A percentile compares a stretch with the other conserved stretches of the same genome.
phyloP scores from a whole-genome alignment of 2,329 filamentous ascomycete genomes.

The Sporothrix phasma region DNA sequence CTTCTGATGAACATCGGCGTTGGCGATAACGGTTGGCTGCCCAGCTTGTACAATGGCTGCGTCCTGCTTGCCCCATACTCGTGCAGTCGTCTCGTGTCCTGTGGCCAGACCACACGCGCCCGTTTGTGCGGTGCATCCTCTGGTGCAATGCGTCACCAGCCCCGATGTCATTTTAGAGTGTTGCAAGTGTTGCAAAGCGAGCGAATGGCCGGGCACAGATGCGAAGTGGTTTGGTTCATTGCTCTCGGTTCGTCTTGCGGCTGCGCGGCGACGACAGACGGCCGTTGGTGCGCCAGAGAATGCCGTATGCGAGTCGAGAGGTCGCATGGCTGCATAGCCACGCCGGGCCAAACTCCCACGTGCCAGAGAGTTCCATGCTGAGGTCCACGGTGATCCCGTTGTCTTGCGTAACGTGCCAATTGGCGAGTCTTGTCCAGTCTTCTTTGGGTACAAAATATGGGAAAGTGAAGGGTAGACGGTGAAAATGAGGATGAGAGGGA shows the following conservation, averaged over 20 bases:
- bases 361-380: neutral
- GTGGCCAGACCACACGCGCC: neutral
- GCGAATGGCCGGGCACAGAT: neutral
- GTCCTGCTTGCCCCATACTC: neutral
- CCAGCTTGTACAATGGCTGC: neutral
- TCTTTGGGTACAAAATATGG: neutral
- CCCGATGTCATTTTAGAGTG: neutral
- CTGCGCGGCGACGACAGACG: neutral
- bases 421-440: neutral
- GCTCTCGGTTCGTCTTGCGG: neutral
- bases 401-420: neutral
- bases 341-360: neutral
- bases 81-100: neutral
- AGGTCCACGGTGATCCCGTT: neutral
- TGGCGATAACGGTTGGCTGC: neutral
- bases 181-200: neutral
- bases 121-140: constrained; percentile 1
- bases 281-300: neutral
- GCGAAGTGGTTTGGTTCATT: neutral
- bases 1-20: neutral
- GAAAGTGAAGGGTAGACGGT: neutral
- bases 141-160: neutral
- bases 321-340: neutral
- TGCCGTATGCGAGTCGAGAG: neutral
- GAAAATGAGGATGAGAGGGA: neutral